Conservation (phyloP, 306 rosid species). For the Trifolium dubium region DNA sequence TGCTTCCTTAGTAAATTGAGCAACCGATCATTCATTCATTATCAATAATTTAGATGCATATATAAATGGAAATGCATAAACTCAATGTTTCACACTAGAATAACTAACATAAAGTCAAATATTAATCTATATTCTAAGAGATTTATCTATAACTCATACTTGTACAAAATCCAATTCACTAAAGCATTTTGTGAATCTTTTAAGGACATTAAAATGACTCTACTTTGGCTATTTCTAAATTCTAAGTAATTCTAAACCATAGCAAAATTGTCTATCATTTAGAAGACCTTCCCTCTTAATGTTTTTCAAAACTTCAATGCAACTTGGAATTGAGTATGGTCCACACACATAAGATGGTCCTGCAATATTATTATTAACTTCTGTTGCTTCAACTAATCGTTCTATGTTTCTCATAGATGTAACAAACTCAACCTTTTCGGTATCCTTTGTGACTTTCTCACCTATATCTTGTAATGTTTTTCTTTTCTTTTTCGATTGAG, state of each 20-base stretch:
- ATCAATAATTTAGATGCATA: no score
- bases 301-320: conserved; percentile 1
- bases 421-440: not conserved
- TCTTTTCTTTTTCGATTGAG: conserved; percentile 2
- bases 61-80: no score
- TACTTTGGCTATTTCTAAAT: conserved; percentile 11
- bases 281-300: not conserved
- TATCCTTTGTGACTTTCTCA: not conserved
- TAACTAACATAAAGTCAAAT: not conserved
- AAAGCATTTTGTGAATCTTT: conserved; percentile 1
- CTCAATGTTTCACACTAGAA: no score
- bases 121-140: not conserved
- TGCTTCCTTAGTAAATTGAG: not conserved
- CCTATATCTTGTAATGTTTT: not conserved
- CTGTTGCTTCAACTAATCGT: conserved; percentile 3
- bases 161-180: conserved; percentile 15
- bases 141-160: not conserved
- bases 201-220: not conserved
- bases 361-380: not conserved
- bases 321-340: conserved; percentile 7
- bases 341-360: not conserved
- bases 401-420: not conserved
- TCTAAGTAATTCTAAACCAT: conserved; percentile 19
- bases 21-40: not conserved
- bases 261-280: conserved; percentile 4